Conservation (phyloP, 768 basidiomycete species). For the Trametes elegans region DNA sequence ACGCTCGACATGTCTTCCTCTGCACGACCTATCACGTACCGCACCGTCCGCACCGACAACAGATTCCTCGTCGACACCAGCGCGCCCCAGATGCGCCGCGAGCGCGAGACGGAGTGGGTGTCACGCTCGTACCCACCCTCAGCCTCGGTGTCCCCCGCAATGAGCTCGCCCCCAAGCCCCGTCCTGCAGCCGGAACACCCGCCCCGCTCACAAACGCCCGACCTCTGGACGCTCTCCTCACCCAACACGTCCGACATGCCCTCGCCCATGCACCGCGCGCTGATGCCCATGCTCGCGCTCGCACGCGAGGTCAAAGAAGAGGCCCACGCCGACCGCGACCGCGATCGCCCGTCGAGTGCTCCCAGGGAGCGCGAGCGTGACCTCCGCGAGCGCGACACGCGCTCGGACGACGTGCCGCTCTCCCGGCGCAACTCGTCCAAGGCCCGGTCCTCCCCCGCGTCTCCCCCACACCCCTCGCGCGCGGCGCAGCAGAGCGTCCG, state of each 20-base stretch:
- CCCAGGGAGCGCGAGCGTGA: too few species aligned
- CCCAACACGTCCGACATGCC: constrained; percentile 17
- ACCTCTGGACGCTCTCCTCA: constrained; percentile 18
- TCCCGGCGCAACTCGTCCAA: constrained; percentile 15
- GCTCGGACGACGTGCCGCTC: constrained; percentile 3
- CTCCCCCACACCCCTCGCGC: constrained; percentile 3
- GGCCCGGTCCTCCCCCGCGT: constrained; percentile 8
- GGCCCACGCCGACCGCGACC: neutral
- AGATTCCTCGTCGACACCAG: constrained; percentile 13
- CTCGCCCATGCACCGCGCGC: constrained; percentile 13
- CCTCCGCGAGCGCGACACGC: neutral
- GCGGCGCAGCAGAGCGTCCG: constrained; percentile 5
- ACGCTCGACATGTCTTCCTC: constrained; percentile 6
- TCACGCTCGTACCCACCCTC: constrained; percentile 17
- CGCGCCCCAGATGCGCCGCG: constrained; percentile 2
- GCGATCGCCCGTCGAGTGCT: neutral
- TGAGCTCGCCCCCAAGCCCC: constrained; percentile 13
- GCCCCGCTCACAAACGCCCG: constrained; percentile 10
- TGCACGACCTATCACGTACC: constrained; percentile 10
- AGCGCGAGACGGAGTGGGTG: constrained; percentile 10
- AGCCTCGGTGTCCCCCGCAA: constrained; percentile 8
- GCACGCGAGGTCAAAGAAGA: constrained; percentile 16
- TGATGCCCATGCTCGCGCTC: constrained; percentile 15
- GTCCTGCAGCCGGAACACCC: constrained; percentile 13
- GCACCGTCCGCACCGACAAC: constrained; percentile 9